These are phyloP conservation scores for Rhynchospora pubera DNA, from an alignment of 176 grass and related monocot genomes.

Conservation along the genomic window DNA sequence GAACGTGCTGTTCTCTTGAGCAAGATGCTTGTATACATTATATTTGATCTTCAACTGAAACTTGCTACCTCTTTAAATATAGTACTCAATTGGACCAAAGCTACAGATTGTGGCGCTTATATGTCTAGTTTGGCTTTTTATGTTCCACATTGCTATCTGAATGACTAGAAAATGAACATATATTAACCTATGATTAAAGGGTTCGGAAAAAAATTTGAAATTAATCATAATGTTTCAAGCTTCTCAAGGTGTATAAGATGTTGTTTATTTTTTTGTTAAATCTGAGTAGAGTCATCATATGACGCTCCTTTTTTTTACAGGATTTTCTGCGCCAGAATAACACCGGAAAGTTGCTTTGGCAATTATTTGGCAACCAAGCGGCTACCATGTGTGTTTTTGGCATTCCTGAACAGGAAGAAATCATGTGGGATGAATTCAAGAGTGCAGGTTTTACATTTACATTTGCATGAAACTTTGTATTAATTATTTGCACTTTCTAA, in stretches of 20 bases:
- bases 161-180: background rate
- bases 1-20: background rate
- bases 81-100: background rate
- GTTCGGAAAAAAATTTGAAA: background rate
- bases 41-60: background rate
- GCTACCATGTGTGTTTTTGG: conserved; percentile 79
- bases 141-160: background rate
- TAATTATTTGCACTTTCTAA: conserved; percentile 6
- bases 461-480: background rate
- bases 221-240: background rate
- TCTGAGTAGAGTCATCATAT: too few species aligned
- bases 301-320: conserved; percentile 23
- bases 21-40: background rate
- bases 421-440: conserved; percentile 84
- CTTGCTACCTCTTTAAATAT: background rate
- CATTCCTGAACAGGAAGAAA: conserved; percentile 85
- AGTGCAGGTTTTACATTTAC: conserved; percentile 52
- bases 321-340: conserved; percentile 97
- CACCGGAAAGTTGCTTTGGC: conserved; percentile 91
- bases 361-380: conserved; percentile 68
- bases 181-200: background rate
- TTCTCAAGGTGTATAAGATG: background rate
- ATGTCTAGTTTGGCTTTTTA: background rate
- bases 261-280: background rate
- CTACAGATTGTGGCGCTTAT: background rate